Evolutionary conservation across 2,329 filamentous ascomycete genomes (phyloP), one percentile per base, ranked within the genome.

Genomic region (Neodidymelliopsis sp.): DNA sequence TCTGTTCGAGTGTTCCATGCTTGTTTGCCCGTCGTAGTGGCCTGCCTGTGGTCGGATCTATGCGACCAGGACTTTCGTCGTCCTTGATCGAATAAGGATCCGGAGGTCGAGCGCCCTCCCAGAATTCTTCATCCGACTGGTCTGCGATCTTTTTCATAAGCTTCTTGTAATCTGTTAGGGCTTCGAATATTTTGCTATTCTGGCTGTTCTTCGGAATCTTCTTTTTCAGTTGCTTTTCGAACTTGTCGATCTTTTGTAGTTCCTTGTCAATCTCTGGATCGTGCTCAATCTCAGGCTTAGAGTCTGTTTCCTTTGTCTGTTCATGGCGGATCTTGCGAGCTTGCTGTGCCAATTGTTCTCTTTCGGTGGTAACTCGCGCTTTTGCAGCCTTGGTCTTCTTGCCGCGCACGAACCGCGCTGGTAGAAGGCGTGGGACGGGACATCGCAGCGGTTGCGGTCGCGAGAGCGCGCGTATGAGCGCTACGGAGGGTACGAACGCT

Each of bases 401-500:
- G 36, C 53, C 51, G 37, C 65, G 67, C 4, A 51, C 23, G 33
- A 57, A 58, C 28, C 59, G 61, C 8, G 40, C 34, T 11, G 59
- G 35, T 7, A 59, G 24, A 6, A 55, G 53, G n/a, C 51, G 59
- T 3, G 58, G 42, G 13, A 61, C 52, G 9, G 58, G 50, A 34
- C 61, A 67, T 57, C 28, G 50, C 11, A 43, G 44, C 1, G 60
- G 48, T 7, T 54, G 50, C 13, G 66, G 60, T 7, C 61, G 60
- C 10, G 56, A 47, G 2, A 69, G 56, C 2, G 62, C 58, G 20
- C 62, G 58, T 6, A 71, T 36, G 3, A 72, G 54, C 11, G 60
- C 56, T 15, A 40, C 43, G 0, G 68, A 68, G 8, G 66, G 66
- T 6, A 66, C 49, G 36, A 64, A 67, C n/a, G 60, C 48, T 38